phyloP scores from a whole-genome alignment of 106 monocot species.

The Dioscorea zingiberensis region DNA sequence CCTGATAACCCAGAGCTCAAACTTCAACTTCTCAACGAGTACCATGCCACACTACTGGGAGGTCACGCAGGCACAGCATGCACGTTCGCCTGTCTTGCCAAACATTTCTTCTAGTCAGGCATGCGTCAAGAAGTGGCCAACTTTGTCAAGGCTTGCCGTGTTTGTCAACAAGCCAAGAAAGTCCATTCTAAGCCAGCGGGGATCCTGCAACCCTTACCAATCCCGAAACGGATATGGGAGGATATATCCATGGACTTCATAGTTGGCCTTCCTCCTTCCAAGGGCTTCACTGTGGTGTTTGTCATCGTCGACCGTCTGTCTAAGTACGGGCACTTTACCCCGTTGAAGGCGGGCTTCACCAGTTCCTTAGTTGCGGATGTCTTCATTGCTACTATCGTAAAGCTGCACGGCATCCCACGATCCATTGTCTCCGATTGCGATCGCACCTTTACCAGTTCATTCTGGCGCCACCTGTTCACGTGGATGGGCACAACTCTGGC shows the following conservation, averaged over 20 bases:
- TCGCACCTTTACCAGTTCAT: background rate
- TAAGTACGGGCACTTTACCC: slow-evolving; percentile 1
- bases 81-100: too few relatives aligned
- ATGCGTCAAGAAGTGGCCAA: too few relatives aligned
- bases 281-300: background rate
- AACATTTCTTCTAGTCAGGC: too few relatives aligned
- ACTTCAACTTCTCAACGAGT: too few relatives aligned
- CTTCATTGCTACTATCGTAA: background rate
- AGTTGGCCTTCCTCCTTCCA: background rate
- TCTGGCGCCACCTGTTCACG: background rate
- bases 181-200: background rate
- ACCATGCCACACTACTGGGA: too few relatives aligned
- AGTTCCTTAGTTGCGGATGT: background rate
- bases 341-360: background rate
- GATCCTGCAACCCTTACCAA: background rate
- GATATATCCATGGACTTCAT: slow-evolving; percentile 9
- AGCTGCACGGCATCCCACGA: background rate
- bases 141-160: too few relatives aligned
- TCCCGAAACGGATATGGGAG: background rate
- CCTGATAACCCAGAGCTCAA: too few relatives aligned
- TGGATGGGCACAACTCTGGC: background rate
- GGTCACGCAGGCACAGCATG: too few relatives aligned
- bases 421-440: background rate
- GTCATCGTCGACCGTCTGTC: slow-evolving; percentile 2
- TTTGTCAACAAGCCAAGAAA: too few relatives aligned